Conservation (phyloP, 306 rosid genomes). For the Cicer arietinum region DNA sequence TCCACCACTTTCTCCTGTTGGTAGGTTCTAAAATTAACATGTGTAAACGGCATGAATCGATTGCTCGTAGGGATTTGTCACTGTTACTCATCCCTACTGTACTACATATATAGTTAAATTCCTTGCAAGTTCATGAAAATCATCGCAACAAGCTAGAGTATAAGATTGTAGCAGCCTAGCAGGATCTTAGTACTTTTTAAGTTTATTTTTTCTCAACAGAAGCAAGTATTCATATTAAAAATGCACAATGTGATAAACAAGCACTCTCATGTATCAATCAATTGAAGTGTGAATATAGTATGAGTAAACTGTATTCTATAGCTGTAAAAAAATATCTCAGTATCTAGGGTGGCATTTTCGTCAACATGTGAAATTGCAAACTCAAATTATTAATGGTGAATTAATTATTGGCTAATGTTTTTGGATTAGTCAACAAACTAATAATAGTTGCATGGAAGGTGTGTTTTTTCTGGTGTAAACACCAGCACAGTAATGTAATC, state of each 20-base stretch:
- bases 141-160: not conserved
- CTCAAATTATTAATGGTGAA: not conserved
- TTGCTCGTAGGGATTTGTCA: not conserved
- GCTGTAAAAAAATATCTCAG: not conserved
- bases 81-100: not conserved
- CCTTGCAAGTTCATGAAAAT: not conserved
- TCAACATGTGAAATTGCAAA: not conserved
- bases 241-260: conserved; percentile 43
- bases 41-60: not conserved
- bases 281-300: conserved; percentile 61
- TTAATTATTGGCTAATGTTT: not conserved
- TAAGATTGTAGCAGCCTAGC: conserved; percentile 30
- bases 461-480: not conserved
- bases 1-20: conserved; percentile 48
- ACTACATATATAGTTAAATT: not conserved
- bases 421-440: not conserved
- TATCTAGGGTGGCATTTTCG: too few relatives aligned
- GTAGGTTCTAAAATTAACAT: conserved; percentile 44
- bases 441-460: not conserved
- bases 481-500: not conserved
- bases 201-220: conserved; percentile 36
- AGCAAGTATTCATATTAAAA: conserved; percentile 43
- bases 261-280: conserved; percentile 45
- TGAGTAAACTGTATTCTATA: conserved; percentile 42
- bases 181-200: conserved; percentile 25